Evolutionary conservation across 805 yeast genomes (phyloP), one percentile per base, ranked within the genome.

Genomic region (Kuraishia capsulata): DNA sequence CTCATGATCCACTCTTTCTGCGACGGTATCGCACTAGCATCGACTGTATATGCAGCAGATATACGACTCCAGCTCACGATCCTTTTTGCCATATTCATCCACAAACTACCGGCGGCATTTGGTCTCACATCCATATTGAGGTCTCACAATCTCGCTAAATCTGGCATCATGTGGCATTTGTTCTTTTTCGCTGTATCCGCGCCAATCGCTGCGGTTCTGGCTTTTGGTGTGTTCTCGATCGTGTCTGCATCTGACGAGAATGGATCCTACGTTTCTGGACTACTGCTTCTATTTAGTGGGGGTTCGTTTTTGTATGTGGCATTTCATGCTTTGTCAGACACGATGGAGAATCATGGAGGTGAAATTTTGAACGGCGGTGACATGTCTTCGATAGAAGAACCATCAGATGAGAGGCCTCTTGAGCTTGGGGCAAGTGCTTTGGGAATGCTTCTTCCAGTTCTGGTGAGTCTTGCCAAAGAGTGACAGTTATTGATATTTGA

Each of bases 231-330:
- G 2, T 48, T 65, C 11, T 56, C 61, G 30, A 28, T 35, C 18
- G 46, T 43, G 9, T 35, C 52, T 13, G 38, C 38, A 5, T 46
- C 42, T 26, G 36, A 42, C 5, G 29, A 36, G 13, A n/a, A n/a
- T n/a, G 45, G 38, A 6, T 36, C 45, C 3, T 41, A 41, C 20
- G 46, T 55, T 20, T 61, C 78, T 18, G 84, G 82, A 0, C 51
- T 69, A n/a, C 54, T 83, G 35, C 55, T 81, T 34, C 56, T 80
- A 3, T 73, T 80, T 48, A 71, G 81, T 41, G 85, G 82, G 6
- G 92, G 92, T 6, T 77, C 87, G 1, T 82, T 83, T 49, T 52
- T 81, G 20, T 83, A 71, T 48, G 85, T 83, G 26, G 83, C 86
- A 9, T 64, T 76, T 45, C 85, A 82, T 49, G 73, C 81, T 3